A percentile compares a stretch with the other conserved stretches of the same genome.
Conservation (phyloP, 352 stramenopile genomes). For the Globisporangium parvum region DNA sequence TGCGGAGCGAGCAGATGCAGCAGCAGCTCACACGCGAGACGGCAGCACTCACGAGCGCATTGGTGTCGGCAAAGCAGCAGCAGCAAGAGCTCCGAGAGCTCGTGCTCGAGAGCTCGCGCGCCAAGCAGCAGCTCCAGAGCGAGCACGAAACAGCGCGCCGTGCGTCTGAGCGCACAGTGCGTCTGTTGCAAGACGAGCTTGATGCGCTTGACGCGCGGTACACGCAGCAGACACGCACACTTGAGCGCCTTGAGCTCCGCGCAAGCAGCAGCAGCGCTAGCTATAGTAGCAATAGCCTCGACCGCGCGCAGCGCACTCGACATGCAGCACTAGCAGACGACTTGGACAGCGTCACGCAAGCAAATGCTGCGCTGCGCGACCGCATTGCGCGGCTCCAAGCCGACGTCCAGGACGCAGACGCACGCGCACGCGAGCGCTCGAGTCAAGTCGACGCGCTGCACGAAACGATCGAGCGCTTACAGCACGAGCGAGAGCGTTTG, state of each 20-base stretch:
- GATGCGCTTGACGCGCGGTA: conserved; percentile 20
- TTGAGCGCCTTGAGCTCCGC: conserved; percentile 13
- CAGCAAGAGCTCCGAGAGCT: conserved; percentile 47
- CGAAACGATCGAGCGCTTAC: not conserved
- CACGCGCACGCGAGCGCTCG: not conserved
- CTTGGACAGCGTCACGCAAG: conserved; percentile 2
- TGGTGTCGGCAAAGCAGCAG: conserved; percentile 42
- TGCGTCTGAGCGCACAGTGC: conserved; percentile 21
- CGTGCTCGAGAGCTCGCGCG: conserved; percentile 35
- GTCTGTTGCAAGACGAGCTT: conserved; percentile 30
- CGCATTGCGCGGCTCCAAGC: conserved; percentile 1
- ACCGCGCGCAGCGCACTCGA: not conserved
- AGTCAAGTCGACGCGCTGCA: conserved; percentile 5
- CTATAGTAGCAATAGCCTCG: not conserved
- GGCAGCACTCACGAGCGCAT: conserved; percentile 28
- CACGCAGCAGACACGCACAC: conserved; percentile 6
- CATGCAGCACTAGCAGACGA: not conserved
- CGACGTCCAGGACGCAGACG: conserved; percentile 3
- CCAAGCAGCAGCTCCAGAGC: conserved; percentile 51
- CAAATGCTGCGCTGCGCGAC: conserved; percentile 5
- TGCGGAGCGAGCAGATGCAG: conserved; percentile 36
- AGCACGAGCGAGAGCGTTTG: not conserved
- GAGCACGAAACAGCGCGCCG: conserved; percentile 29
- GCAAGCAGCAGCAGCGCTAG: conserved; percentile 1
- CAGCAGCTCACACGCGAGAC: conserved; percentile 40